Base-by-base conservation (phyloP, 2,329 filamentous ascomycete species). In the Aspergillus sp. region DNA sequence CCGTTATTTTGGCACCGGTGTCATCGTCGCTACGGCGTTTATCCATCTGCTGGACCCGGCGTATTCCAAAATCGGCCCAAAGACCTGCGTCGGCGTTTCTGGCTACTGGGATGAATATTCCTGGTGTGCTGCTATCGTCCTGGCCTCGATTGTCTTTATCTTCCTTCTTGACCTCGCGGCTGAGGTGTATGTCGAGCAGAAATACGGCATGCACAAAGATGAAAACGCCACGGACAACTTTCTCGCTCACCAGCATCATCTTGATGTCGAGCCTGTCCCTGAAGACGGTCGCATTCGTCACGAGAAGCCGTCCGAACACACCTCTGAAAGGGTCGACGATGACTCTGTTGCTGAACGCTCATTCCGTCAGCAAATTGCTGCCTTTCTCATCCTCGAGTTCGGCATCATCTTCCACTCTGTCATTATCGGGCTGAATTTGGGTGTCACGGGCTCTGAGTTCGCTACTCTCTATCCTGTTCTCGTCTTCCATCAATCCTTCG, bases 391-490 rank as follows among this genome's bases (percentile, higher is more conserved):
- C 34, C 71, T 79, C 26, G 80, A 82, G 58, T 82, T 74, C 53
- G 79, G 80, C 47, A 75, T 83, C 48, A 75, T 83, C 43, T 82
- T 83, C 65, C 80, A 83, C 65, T 79, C 75, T 4, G 74, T 83
- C 39, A 80, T 83, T 58, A 82, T 83, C 47, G 80, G 80, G 2
- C 70, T 83, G 42, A 83, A 79, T 42, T 67, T 83, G 7, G 81
- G 77, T 7, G 78, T 81, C n/a, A 71, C 75, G 0, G 74, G 77
- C 26, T 61, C 72, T 0, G 79, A 82, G 37, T 83, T 83, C 62
- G 60, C 66, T 29, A 75, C 77, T 0, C 68, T 83, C 2, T 81
- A 81, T 57, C 73, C 76, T 3, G 79, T 82, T 33, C 68, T 84
- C 1, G 73, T 81, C 43, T 83, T 83, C 65, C 80, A 83, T 52